Base-by-base conservation (phyloP, 169 alveolate species). In the Plasmodium billcollinsi region DNA sequence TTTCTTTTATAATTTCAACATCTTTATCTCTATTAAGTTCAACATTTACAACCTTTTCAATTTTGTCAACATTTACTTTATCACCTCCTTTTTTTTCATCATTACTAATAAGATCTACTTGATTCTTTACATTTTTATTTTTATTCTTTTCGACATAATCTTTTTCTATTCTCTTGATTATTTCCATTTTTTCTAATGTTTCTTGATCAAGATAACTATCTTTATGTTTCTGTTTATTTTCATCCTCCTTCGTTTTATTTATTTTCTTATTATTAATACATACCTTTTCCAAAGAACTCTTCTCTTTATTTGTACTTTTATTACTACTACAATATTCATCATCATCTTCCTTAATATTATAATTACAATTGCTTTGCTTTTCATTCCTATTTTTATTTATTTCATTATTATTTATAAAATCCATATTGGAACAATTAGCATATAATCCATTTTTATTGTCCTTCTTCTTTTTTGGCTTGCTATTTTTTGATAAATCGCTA, bases 311-410 rank as follows among this genome's bases (percentile, higher is more conserved):
- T n/a, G n/a, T n/a, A n/a, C 47, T 12, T n/a, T 39, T 26, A 45
- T 11, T 14, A n/a, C 14, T 21, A 62, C 20, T 7, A 49, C 11
- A 49, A 1, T 8, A 12, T 8, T 50, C 49, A n/a, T 50, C 49
- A n/a, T 50, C 78, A 65, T n/a, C 14, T 7, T 65, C 20, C 26
- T 78, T 76, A 14, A n/a, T 61, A 74, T 1, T 7, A 73, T 70
- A 56, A n/a, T 73, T 24, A 9, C 50, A n/a, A 52, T 29, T 74
- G 29, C 7, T 58, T 8, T 56, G 43, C 8, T 26, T 33, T 24
- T 67, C 83, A 7, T 83, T 56, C 5, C n/a, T 69, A 9, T 54
- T 62, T 62, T 83, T 56, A 29, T 56, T 69, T 49, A 69, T 69
- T 24, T 50, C 70, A 62, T 59, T 69, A 15, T 83, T 54, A 61